Conservation (phyloP, 2,329 filamentous ascomycete genomes). For the Pseudofabraea citricarpa region DNA sequence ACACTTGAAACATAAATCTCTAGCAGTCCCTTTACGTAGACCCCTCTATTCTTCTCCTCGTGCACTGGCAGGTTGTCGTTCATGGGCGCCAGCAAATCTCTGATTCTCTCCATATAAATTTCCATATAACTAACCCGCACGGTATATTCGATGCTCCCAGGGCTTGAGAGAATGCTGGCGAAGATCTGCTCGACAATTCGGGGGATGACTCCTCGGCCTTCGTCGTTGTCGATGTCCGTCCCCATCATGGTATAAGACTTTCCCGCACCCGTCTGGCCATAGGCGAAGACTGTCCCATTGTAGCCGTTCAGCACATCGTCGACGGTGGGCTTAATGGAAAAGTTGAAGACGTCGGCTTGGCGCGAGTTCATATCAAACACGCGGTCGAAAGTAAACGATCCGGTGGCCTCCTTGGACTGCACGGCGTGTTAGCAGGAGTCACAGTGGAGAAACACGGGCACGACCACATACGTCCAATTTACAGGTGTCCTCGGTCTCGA, state of each 20-base stretch:
- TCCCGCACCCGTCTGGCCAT: conserved; percentile 95
- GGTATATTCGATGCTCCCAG: conserved; percentile 95
- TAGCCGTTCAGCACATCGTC: conserved; percentile 98
- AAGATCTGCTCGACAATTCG: conserved; percentile 98
- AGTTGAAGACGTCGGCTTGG: conserved; percentile 95
- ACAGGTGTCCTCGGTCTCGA: conserved; percentile 87
- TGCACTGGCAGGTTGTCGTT: conserved; percentile 98
- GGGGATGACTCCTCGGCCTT: conserved; percentile 88
- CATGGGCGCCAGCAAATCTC: conserved; percentile 84
- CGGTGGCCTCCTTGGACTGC: conserved; percentile 77
- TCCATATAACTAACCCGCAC: conserved; percentile 99
- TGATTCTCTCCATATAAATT: conserved; percentile 98
- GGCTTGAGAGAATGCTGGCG: conserved; percentile 85
- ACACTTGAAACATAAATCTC: conserved; percentile 96
- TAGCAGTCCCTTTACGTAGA: conserved; percentile 91
- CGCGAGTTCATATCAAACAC: conserved; percentile 92
- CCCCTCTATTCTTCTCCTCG: conserved; percentile 92
- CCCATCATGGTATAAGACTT: conserved; percentile 99
- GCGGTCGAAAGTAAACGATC: conserved; percentile 92
- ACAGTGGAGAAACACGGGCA: neutral
- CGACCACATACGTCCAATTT: conserved; percentile 64
- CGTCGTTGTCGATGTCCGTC: conserved; percentile 85
- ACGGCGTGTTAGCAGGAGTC: conserved; percentile 23
- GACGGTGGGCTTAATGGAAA: conserved; percentile 91
- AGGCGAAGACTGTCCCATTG: conserved; percentile 98